Conservation (phyloP, 2,329 filamentous ascomycete species). For the Beauveria sp. region DNA sequence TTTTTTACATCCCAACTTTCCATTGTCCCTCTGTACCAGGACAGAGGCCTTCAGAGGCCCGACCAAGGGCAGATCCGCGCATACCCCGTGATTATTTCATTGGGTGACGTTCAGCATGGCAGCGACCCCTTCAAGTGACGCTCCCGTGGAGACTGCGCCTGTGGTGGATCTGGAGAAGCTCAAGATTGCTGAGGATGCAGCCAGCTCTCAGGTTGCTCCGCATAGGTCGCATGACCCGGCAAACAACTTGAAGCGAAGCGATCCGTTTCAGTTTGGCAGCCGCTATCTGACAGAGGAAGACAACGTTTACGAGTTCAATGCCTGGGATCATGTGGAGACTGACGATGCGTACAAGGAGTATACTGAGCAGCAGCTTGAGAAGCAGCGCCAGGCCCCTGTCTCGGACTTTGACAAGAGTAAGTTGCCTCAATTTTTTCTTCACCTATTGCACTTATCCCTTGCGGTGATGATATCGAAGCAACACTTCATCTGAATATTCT, state of each 20-base stretch:
- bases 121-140: slow-evolving; percentile 16
- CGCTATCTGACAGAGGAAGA: slow-evolving; percentile 76
- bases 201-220: slow-evolving; percentile 33
- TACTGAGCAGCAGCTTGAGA: slow-evolving; percentile 73
- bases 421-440: slow-evolving; percentile 21
- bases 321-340: slow-evolving; percentile 96
- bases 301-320: slow-evolving; percentile 94
- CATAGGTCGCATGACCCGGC: slow-evolving; percentile 64
- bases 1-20: neutral
- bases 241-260: slow-evolving; percentile 74
- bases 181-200: slow-evolving; percentile 15
- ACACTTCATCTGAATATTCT: slow-evolving; percentile 58
- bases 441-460: slow-evolving; percentile 10
- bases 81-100: neutral
- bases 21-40: neutral
- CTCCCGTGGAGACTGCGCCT: slow-evolving; percentile 16
- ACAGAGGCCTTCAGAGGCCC: neutral
- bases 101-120: neutral
- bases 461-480: slow-evolving; percentile 47
- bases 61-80: neutral
- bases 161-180: slow-evolving; percentile 20
- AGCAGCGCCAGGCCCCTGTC: slow-evolving; percentile 79
- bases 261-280: slow-evolving; percentile 94
- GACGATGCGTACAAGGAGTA: slow-evolving; percentile 84
- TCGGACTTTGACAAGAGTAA: slow-evolving; percentile 85